Evolutionary conservation across 192 early-diverging fungal genomes (phyloP), one percentile per base, ranked within the genome.

Genomic region (Umbelopsis sp.): DNA sequence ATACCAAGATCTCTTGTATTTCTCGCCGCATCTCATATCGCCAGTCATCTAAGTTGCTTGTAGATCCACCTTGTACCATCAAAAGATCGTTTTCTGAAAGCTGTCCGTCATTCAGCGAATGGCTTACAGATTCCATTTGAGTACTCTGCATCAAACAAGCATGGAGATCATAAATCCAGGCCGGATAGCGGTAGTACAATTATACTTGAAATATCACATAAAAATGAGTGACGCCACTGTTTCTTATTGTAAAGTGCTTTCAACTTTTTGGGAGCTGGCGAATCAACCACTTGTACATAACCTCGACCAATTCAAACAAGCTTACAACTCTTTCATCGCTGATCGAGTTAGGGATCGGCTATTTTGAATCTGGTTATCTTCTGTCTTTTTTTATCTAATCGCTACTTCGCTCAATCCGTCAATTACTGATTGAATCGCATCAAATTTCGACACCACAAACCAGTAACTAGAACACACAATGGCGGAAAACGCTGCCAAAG

Each of bases 1-100:
- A 35, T 67, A 80, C 78, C 8, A 91, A 45, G 46, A 94, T 92
- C 66, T 92, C 88, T 80, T 94, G 93, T 81, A 92, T 91, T 45
- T 93, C 91, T 27, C 90, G 81, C 30, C 93, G 84, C 85, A 93
- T 93, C 61, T 93, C 91, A 72, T 92, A 92, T 45, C 82, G 81
- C 88, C 85, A 87, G 69, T 82, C 82, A 12, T 77, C 76, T 49
- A 78, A 33, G 30, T 35, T 61, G 55, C 25, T 61, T 16, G 23
- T 25, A 35, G 55, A 22, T 18, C 55, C 55, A 35, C 55, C 55
- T 2, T 61, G 55, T 16, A 25, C 55, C 55, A 61, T 61, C 55
- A 61, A 16, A 35, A 37, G 33, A 16, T 61, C 55, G 33, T 25
- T 61, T 13, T n/a, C 55, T 16, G 55, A 15, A 35, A 33, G 27